Conservation (phyloP, 768 basidiomycete species). For the Termitomyces sp. region DNA sequence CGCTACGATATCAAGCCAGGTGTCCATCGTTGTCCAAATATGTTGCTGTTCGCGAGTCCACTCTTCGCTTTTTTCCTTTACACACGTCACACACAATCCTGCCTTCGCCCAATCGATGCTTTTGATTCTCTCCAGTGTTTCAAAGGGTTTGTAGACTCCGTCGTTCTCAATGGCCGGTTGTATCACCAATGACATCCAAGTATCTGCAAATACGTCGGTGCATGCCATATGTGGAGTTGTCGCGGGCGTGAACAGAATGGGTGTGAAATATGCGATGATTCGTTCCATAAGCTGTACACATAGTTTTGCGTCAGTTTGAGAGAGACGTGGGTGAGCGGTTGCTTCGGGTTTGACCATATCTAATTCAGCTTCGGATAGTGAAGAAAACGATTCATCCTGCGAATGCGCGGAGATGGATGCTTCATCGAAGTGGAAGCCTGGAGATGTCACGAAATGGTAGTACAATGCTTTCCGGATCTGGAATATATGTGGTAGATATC, state of each 20-base stretch:
- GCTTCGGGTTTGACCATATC: not conserved
- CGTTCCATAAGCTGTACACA: constrained; percentile 45
- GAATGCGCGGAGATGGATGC: not conserved
- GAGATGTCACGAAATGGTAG: constrained; percentile 52
- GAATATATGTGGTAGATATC: not conserved
- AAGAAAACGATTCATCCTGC: not conserved
- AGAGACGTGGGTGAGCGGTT: constrained; percentile 14
- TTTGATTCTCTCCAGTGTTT: constrained; percentile 60
- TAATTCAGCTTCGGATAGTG: constrained; percentile 7
- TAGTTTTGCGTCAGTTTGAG: constrained; percentile 26
- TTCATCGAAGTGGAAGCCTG: constrained; percentile 8
- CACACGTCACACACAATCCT: constrained; percentile 57
- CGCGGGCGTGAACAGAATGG: constrained; percentile 65
- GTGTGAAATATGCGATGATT: constrained; percentile 64
- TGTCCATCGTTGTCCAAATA: constrained; percentile 57
- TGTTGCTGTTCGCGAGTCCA: constrained; percentile 56
- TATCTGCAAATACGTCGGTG: constrained; percentile 64
- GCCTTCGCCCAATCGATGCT: constrained; percentile 48
- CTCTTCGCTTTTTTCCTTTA: constrained; percentile 52
- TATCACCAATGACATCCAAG: constrained; percentile 69
- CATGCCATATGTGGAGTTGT: constrained; percentile 69
- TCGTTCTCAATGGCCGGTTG: constrained; percentile 54
- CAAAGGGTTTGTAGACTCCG: constrained; percentile 66
- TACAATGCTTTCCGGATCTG: constrained; percentile 59
- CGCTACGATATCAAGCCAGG: constrained; percentile 37